phyloP scores from a whole-genome alignment of 192 early-diverging fungal genomes.

The Umbelopsis sp. region DNA sequence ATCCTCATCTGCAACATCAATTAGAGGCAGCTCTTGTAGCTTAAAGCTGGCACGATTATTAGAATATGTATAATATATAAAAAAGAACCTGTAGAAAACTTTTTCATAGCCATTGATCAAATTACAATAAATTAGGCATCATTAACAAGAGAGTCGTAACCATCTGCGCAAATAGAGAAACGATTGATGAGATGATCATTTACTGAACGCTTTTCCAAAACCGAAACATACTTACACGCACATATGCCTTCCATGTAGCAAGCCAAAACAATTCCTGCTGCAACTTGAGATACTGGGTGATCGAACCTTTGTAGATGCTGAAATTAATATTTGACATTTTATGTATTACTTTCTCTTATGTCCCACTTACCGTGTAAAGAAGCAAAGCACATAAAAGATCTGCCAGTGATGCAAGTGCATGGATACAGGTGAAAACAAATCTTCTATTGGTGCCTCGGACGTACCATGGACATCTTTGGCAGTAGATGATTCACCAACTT shows the following conservation, averaged over 20 bases:
- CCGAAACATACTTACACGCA: conserved; percentile 28
- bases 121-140: not conserved
- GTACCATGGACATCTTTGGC: not conserved
- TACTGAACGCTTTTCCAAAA: not conserved
- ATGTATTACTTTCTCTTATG: not conserved
- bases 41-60: not conserved
- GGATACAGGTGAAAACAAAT: conserved; percentile 6
- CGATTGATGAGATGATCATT: not conserved
- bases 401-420: conserved; percentile 85
- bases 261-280: conserved; percentile 69
- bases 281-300: conserved; percentile 65
- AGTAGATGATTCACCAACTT: not conserved
- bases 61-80: not conserved
- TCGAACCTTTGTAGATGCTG: conserved; percentile 54
- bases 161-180: not conserved
- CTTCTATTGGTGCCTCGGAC: not conserved
- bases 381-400: conserved; percentile 79
- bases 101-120: not conserved
- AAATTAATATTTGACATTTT: not conserved
- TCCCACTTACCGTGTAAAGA: conserved; percentile 58
- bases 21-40: not conserved
- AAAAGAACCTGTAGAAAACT: not conserved
- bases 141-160: conserved; percentile 5
- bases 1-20: not conserved
- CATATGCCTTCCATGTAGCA: conserved; percentile 73